Percentiles rank a stretch among this genome's conserved stretches.
These are phyloP conservation scores for Fusarium torreyae DNA, from an alignment of 2,329 filamentous ascomycete genomes.

Conservation along the genomic window DNA sequence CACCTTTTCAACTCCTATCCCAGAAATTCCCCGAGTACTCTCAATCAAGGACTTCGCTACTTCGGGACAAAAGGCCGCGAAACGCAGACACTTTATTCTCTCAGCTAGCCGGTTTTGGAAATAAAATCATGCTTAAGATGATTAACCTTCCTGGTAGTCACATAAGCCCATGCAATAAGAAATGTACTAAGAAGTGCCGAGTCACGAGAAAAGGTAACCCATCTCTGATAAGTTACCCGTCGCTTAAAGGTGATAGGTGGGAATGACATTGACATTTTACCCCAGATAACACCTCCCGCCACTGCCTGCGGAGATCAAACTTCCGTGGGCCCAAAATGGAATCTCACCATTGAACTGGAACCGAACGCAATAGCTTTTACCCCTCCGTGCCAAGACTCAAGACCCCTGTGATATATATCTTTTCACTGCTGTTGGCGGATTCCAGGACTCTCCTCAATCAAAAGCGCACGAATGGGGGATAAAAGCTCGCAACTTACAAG, in stretches of 20 bases:
- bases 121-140: background rate
- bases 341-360: slow-evolving; percentile 1
- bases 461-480: slow-evolving; percentile 24
- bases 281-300: background rate
- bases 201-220: background rate
- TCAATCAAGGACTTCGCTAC: background rate
- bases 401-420: background rate
- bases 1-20: too few relatives aligned
- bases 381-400: slow-evolving; percentile 7
- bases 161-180: background rate
- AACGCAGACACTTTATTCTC: rapidly evolving
- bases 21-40: too few relatives aligned
- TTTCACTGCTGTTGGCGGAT: background rate
- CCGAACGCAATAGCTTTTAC: slow-evolving; percentile 2
- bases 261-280: background rate
- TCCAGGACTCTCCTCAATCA: background rate
- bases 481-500: background rate
- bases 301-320: slow-evolving; percentile 18
- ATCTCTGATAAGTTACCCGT: background rate
- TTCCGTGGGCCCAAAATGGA: slow-evolving; percentile 24
- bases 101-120: slow-evolving; percentile 1
- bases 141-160: background rate
- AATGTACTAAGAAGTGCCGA: slow-evolving; percentile 1
- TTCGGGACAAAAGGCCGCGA: background rate
- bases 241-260: background rate